Conservation (phyloP, 2,329 filamentous ascomycete genomes). For the Monosporascus cannonballus region DNA sequence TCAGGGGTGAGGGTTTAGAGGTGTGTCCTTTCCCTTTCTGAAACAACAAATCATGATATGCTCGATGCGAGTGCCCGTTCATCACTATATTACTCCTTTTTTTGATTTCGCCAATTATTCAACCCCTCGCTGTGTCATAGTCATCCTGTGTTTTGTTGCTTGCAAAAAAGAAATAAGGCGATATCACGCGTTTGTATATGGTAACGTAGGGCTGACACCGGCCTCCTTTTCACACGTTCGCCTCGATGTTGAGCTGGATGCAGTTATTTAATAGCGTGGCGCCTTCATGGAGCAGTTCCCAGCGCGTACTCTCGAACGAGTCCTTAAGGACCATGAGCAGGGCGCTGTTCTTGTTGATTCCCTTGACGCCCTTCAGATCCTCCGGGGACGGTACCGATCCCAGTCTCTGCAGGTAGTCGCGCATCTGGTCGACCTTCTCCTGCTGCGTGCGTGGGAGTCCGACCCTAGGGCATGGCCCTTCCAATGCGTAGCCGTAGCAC, state of each 20-base stretch:
- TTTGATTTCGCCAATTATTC: not conserved
- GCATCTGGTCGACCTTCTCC: slow-evolving; percentile 72
- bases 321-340: slow-evolving; percentile 76
- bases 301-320: slow-evolving; percentile 75
- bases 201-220: not conserved
- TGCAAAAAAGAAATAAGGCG: not conserved
- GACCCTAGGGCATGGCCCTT: slow-evolving; percentile 61
- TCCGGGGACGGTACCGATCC: slow-evolving; percentile 69
- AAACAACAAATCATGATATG: not conserved
- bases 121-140: not conserved
- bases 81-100: not conserved
- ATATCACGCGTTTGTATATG: not conserved
- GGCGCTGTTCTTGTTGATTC: slow-evolving; percentile 77
- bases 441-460: slow-evolving; percentile 51
- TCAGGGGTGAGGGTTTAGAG: too few species aligned
- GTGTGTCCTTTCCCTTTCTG: too few species aligned
- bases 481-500: slow-evolving; percentile 88
- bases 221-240: slow-evolving; percentile 4
- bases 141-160: not conserved
- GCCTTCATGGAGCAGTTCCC: slow-evolving; percentile 89
- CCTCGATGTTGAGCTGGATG: slow-evolving; percentile 49
- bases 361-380: slow-evolving; percentile 65
- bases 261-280: slow-evolving; percentile 75
- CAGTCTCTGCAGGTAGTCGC: slow-evolving; percentile 66
- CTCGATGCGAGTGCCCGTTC: not conserved